Conservation (phyloP, 176 grass and related monocot genomes). For the Chrysopogon serrulatus region DNA sequence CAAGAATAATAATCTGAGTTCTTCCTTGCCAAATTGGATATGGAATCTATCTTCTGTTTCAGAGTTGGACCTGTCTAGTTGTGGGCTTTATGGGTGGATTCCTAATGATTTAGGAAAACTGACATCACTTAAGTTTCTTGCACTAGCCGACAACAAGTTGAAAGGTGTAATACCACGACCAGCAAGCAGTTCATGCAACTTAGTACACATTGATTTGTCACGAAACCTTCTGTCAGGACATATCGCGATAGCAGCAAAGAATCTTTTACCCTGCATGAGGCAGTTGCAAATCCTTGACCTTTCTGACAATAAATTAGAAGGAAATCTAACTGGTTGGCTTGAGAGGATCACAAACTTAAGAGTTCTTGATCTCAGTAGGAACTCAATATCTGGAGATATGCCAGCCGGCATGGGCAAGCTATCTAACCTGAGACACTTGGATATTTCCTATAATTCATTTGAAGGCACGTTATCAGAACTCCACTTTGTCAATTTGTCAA, state of each 20-base stretch:
- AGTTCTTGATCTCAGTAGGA: constrained; percentile 39
- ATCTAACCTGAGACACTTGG: constrained; percentile 1
- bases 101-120: constrained; percentile 21
- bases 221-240: constrained; percentile 16
- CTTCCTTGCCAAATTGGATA: constrained; percentile 30
- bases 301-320: constrained; percentile 19
- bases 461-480: not conserved
- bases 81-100: constrained; percentile 20
- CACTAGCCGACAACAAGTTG: constrained; percentile 23
- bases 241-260: not conserved
- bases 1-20: not conserved
- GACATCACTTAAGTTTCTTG: constrained; percentile 16
- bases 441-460: constrained; percentile 28
- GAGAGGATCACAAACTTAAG: constrained; percentile 28
- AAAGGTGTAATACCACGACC: constrained; percentile 13
- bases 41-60: constrained; percentile 19
- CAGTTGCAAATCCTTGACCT: not conserved
- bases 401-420: not conserved
- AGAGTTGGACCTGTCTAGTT: constrained; percentile 16
- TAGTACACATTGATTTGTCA: constrained; percentile 7
- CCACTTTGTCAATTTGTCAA: constrained; percentile 13
- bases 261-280: not conserved
- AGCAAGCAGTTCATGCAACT: not conserved
- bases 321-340: constrained; percentile 7
- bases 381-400: constrained; percentile 22